Evolutionary conservation across 768 basidiomycete genomes (phyloP).

Genomic region (Paxillus involutus): DNA sequence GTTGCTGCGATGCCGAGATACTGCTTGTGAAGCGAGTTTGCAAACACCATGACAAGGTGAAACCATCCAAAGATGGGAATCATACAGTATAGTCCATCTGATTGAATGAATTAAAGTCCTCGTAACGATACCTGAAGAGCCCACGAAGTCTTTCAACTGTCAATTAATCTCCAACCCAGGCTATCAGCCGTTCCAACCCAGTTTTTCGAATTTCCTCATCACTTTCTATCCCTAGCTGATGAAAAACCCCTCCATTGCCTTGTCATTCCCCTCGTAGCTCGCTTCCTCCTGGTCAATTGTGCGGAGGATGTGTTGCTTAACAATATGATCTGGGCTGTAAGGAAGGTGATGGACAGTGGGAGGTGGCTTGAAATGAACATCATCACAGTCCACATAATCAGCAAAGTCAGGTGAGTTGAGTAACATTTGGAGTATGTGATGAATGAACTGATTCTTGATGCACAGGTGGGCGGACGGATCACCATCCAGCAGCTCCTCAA

Average conservation of each 20-base stretch:
- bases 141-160: slow-evolving; percentile 14
- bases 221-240: slow-evolving; percentile 7
- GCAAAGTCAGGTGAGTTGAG: no score
- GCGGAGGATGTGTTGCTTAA: no score
- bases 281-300: no score
- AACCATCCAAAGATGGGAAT: slow-evolving; percentile 37
- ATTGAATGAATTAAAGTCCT: slow-evolving; percentile 15
- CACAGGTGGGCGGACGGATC: slow-evolving; percentile 3
- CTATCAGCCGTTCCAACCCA: slow-evolving; percentile 3
- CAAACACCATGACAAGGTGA: slow-evolving; percentile 38
- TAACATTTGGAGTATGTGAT: slow-evolving; percentile 26
- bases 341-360: no score
- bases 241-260: no score
- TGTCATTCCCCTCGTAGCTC: no score
- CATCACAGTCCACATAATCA: no score
- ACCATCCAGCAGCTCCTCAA: slow-evolving; percentile 20
- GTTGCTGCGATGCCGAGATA: slow-evolving; percentile 32
- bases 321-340: no score
- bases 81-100: slow-evolving; percentile 13
- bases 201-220: neutral
- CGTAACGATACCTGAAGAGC: slow-evolving; percentile 4
- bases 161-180: slow-evolving; percentile 33
- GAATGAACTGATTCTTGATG: slow-evolving; percentile 8
- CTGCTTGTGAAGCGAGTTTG: slow-evolving; percentile 39
- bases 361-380: no score